A percentile compares a stretch with the other conserved stretches of the same genome.
phyloP scores from a whole-genome alignment of 225 moss, liverwort and hornwort genomes.

The Lunularia cruciata region DNA sequence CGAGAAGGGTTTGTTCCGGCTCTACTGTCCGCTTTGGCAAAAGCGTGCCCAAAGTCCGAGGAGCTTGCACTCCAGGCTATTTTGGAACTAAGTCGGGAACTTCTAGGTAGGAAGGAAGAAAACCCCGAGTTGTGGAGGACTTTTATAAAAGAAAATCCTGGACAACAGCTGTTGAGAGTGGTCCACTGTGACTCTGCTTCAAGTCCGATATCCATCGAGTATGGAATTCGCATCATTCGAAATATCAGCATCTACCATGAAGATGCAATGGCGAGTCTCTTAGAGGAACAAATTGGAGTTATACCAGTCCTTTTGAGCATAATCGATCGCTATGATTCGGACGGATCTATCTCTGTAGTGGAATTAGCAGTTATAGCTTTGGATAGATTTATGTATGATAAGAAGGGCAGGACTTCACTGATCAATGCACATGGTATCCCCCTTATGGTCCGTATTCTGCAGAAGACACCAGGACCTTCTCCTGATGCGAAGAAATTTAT shows the following conservation, averaged over 20 bases:
- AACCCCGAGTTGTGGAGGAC: conserved; percentile 3
- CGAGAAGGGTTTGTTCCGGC: not conserved
- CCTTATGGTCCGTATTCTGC: not conserved
- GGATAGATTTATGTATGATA: conserved; percentile 1
- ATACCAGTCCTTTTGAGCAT: conserved; percentile 27
- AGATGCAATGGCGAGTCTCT: conserved; percentile 22
- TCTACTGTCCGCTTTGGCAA: not conserved
- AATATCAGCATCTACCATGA: conserved; percentile 28
- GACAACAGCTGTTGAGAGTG: conserved; percentile 10
- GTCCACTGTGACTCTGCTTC: conserved; percentile 12
- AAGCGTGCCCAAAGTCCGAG: not conserved
- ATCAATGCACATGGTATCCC: not conserved
- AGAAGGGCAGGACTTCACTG: not conserved
- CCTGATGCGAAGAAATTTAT: not conserved
- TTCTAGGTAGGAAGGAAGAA: conserved; percentile 4
- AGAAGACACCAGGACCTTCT: not conserved
- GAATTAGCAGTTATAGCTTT: not conserved
- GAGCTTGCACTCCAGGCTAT: not conserved
- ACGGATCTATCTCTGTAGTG: conserved; percentile 6
- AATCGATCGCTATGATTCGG: conserved; percentile 19
- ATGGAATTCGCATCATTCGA: conserved; percentile 33
- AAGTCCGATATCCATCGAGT: conserved; percentile 8
- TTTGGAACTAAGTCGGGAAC: not conserved
- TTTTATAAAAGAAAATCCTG: conserved; percentile 12
- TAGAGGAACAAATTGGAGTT: conserved; percentile 33